These are phyloP conservation scores for Colletotrichum brevisporum DNA, from an alignment of 2,329 filamentous ascomycete species.

Conservation along the genomic window DNA sequence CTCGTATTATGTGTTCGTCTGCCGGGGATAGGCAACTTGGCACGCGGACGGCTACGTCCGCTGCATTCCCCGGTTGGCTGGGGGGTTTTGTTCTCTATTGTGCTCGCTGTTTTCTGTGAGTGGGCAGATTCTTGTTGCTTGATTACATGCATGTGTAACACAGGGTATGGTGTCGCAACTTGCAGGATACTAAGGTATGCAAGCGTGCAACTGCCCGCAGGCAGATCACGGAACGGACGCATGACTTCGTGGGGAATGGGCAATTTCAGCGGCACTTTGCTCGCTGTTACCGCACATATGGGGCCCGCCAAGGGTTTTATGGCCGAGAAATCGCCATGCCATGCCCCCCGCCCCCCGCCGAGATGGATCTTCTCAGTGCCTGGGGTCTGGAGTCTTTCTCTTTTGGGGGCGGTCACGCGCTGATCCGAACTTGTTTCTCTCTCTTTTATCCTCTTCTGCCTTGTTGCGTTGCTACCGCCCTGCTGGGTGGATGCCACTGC, in stretches of 20 bases:
- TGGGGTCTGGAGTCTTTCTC: slow-evolving; percentile 10
- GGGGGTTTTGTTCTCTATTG: too few species aligned
- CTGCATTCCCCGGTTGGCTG: background rate
- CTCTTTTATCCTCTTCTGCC: background rate
- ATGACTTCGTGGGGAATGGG: slow-evolving; percentile 34
- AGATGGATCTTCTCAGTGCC: slow-evolving; percentile 8
- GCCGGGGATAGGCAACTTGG: slow-evolving; percentile 7
- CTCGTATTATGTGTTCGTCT: background rate
- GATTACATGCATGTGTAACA: background rate
- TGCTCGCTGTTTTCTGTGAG: too few species aligned
- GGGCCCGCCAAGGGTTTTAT: slow-evolving; percentile 27
- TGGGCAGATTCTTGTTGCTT: too few species aligned
- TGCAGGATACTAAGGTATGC: too few species aligned
- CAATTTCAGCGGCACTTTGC: slow-evolving; percentile 36
- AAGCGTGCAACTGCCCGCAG: background rate
- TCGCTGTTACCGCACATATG: slow-evolving; percentile 32
- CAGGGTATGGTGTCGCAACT: too few species aligned
- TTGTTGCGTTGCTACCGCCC: background rate
- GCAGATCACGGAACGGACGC: slow-evolving; percentile 7
- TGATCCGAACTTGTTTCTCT: slow-evolving; percentile 1
- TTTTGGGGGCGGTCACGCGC: background rate
- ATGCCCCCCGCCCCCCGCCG: slow-evolving; percentile 17
- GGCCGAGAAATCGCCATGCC: slow-evolving; percentile 32
- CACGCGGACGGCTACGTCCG: background rate
- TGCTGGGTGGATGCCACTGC: background rate